These are phyloP conservation scores for Lipomyces japonicus DNA, from an alignment of 805 yeast species.

Conservation along the genomic window DNA sequence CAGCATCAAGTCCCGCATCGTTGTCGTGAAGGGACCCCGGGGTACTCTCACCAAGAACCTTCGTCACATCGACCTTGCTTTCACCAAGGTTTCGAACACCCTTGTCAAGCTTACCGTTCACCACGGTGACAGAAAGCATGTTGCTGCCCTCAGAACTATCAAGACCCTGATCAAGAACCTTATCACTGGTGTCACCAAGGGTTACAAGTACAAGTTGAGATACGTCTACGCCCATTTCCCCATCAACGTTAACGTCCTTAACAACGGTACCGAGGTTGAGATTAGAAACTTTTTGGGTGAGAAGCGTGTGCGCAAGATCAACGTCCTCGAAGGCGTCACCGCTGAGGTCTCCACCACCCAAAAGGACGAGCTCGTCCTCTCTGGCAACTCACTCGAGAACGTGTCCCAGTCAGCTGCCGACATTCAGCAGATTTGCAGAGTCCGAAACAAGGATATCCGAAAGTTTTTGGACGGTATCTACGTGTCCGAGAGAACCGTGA, in stretches of 20 bases:
- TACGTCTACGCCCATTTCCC: conserved; percentile 99
- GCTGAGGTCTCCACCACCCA: conserved; percentile 75
- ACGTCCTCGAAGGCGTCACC: conserved; percentile 83
- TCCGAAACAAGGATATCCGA: conserved; percentile 99
- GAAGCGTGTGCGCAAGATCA: conserved; percentile 89
- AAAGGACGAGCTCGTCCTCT: conserved; percentile 90
- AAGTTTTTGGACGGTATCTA: conserved; percentile 99
- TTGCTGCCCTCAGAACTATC: conserved; percentile 98
- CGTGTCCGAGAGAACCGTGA: conserved; percentile 91
- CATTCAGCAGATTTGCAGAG: conserved; percentile 96
- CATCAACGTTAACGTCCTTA: conserved; percentile 91
- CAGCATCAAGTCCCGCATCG: conserved; percentile 82
- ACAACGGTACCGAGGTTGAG: conserved; percentile 77
- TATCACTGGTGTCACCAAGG: conserved; percentile 98
- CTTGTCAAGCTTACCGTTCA: conserved; percentile 86
- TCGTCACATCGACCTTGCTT: conserved; percentile 92
- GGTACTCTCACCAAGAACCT: conserved; percentile 88
- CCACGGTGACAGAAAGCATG: conserved; percentile 99
- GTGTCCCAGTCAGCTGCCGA: conserved; percentile 99
- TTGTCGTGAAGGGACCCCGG: conserved; percentile 96
- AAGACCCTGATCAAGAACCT: conserved; percentile 91
- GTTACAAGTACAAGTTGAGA: conserved; percentile 99
- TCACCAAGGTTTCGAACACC: conserved; percentile 65
- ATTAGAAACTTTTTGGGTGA: conserved; percentile 99
- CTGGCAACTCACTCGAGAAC: conserved; percentile 95